Evolutionary conservation across 495 filamentous ascomycete species (phyloP), one percentile per base, ranked within the genome.

Genomic region (Aspergillus conjunctus): DNA sequence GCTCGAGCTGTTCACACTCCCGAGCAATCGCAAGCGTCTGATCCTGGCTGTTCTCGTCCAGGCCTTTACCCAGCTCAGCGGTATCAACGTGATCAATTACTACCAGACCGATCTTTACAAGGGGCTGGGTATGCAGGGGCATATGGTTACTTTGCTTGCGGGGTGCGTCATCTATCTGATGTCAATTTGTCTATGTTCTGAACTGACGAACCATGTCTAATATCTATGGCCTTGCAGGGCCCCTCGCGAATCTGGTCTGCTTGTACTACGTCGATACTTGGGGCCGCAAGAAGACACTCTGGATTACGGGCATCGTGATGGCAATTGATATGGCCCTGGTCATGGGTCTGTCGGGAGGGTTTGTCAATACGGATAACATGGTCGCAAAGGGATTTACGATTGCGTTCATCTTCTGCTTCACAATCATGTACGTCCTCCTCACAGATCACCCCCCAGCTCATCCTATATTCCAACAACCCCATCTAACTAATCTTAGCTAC

Each of bases 381-480:
- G 56, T 58, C 30, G 56, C 56, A 3, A 58, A 58, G 30, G 56
- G 56, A 18, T 58, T 58, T 45, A 58, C 56, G 8, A 58, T 58
- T 26, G 45, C 46, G 32, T 58, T 58, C 32, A 58, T 59, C 48
- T 59, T 52, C 50, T 51, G 50, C 17, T 58, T 58, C 18, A 30
- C 56, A 9, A 41, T 58, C 12, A 58, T 58, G 56, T 58, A 10
- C 20, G 56, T 37, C 11, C 17, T 12, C 33, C n/a, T n/a, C n/a
- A n/a, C n/a, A n/a, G n/a, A n/a, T 32, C n/a, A 79, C 77, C 3
- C 74, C 80, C 31, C 82, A 82, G 44, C 80, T 84, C 17, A 79
- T 79, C 60, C 81, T 85, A 70, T 82, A 83, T 59, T 78, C 83
- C 39, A 76, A 85, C 30, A 86, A 83, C 45, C 78, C 77, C 3